These are phyloP conservation scores for Boletus semigastroideus DNA, from an alignment of 1,284 basidiomycete species.

Conservation along the genomic window DNA sequence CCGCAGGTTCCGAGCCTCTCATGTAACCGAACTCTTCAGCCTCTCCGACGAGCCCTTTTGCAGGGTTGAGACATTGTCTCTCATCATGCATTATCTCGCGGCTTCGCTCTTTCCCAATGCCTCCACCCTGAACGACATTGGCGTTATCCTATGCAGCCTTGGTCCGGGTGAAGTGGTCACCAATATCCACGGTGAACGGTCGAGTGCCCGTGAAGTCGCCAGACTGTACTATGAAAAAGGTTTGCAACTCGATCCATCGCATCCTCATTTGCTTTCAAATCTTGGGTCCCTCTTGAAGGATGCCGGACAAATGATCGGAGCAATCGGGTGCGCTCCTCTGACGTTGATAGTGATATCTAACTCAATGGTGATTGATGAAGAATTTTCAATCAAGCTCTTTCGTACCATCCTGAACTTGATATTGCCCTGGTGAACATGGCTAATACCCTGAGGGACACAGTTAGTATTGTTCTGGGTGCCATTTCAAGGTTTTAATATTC, in stretches of 20 bases:
- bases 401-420: conserved; percentile 56
- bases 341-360: background rate
- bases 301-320: conserved; percentile 49
- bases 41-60: conserved; percentile 39
- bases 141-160: conserved; percentile 55
- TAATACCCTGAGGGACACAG: conserved; percentile 57
- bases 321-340: conserved; percentile 44
- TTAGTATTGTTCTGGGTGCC: conserved; percentile 19
- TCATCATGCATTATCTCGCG: conserved; percentile 60
- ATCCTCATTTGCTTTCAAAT: conserved; percentile 63
- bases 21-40: conserved; percentile 25
- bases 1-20: conserved; percentile 46
- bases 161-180: conserved; percentile 31
- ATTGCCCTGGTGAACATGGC: conserved; percentile 62
- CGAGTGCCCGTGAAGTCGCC: conserved; percentile 43
- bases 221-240: conserved; percentile 55
- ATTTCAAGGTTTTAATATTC: background rate
- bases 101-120: conserved; percentile 53
- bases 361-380: conserved; percentile 14
- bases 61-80: conserved; percentile 45
- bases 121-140: conserved; percentile 61
- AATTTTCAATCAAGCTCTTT: conserved; percentile 41
- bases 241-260: conserved; percentile 50
- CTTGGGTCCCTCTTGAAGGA: conserved; percentile 62
- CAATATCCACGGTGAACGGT: conserved; percentile 13